Evolutionary conservation across 371 early-diverging fungal genomes (phyloP).

Genomic region (Nematocida major): DNA sequence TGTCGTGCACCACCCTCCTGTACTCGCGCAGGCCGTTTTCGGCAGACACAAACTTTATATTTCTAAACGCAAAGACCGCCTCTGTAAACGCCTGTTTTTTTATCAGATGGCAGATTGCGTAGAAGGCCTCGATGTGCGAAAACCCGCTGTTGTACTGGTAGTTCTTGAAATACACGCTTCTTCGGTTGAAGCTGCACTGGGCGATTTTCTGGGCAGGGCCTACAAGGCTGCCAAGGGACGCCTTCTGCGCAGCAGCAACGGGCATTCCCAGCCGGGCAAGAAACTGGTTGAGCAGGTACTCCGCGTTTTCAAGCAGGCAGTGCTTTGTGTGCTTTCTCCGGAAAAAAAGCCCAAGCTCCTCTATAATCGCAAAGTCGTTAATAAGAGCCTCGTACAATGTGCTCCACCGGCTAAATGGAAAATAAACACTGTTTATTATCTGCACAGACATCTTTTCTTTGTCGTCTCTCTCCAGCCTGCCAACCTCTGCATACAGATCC

Average conservation of each 20-base stretch:
- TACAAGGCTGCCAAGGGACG: conserved; percentile 2
- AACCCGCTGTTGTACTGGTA: conserved; percentile 35
- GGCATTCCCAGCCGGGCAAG: conserved; percentile 32
- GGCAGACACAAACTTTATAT: neutral
- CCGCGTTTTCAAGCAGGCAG: neutral
- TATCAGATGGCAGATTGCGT: conserved; percentile 14
- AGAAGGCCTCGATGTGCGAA: conserved; percentile 45
- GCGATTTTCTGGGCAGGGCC: conserved; percentile 14
- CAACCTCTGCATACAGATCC: conserved; percentile 11
- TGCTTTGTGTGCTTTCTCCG: conserved; percentile 1
- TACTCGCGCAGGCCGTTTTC: conserved; percentile 2
- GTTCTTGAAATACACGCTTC: conserved; percentile 4
- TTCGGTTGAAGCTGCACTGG: neutral
- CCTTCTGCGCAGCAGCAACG: conserved; percentile 11
- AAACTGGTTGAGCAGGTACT: conserved; percentile 49
- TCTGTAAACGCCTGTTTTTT: neutral
- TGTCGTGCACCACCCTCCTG: neutral
- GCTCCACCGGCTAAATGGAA: conserved; percentile 30
- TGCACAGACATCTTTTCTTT: conserved; percentile 30
- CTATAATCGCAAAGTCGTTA: conserved; percentile 15
- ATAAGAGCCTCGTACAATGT: conserved; percentile 32
- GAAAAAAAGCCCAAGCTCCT: conserved; percentile 39
- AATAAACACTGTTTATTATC: conserved; percentile 1
- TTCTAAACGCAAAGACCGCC: conserved; percentile 44
- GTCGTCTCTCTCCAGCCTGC: conserved; percentile 19